Conservation (phyloP, 2,329 filamentous ascomycete species). For the Fusarium euwallaceae region DNA sequence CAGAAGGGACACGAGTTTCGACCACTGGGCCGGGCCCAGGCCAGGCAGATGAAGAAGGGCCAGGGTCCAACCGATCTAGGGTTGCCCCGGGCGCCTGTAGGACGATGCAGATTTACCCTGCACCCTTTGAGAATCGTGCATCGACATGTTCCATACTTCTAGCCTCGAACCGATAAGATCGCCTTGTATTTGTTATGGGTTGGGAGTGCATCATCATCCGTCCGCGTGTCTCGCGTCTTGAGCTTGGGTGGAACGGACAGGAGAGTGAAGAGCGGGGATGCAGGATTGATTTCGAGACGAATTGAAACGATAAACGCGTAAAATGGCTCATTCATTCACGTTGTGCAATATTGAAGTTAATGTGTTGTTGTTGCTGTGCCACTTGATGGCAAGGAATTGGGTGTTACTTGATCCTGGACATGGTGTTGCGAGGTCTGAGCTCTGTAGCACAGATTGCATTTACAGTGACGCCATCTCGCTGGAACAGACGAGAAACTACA, state of each 20-base stretch:
- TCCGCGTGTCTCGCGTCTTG: neutral
- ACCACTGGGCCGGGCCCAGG: neutral
- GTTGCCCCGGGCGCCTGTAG: neutral
- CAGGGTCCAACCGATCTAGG: slow-evolving; percentile 2
- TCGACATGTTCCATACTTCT: slow-evolving; percentile 1
- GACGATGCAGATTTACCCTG: slow-evolving; percentile 7
- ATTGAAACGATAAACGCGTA: neutral
- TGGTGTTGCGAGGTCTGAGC: neutral
- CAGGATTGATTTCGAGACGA: neutral
- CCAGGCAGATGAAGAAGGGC: neutral
- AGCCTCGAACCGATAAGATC: slow-evolving; percentile 1
- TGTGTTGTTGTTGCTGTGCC: neutral
- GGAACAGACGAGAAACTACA: neutral
- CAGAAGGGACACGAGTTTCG: neutral
- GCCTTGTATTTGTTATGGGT: neutral
- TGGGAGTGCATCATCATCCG: neutral
- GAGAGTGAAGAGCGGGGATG: neutral
- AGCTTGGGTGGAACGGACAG: neutral
- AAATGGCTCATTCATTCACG: neutral
- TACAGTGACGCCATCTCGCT: neutral
- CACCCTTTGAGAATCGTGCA: slow-evolving; percentile 6
- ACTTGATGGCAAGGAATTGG: neutral
- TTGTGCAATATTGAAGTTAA: neutral
- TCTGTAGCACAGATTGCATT: neutral
- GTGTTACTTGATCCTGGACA: neutral